Percentiles rank a stretch among this genome's conserved stretches.
Conservation (phyloP, 345 rosid genomes). For the Psidium guajava region DNA sequence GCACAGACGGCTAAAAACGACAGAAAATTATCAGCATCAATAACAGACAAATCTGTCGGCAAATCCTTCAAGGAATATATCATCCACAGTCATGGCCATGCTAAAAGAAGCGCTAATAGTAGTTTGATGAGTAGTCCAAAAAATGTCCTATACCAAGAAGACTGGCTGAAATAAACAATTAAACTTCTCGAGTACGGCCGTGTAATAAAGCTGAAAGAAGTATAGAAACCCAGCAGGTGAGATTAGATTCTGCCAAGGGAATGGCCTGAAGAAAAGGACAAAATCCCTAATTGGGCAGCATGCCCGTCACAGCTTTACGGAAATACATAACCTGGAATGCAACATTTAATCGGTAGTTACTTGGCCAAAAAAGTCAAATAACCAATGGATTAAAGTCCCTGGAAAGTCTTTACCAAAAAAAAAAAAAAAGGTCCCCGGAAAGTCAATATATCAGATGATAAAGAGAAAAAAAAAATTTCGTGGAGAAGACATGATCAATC, state of each 20-base stretch:
- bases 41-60: background rate
- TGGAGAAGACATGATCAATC: background rate
- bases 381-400: too few species aligned
- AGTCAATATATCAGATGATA: background rate
- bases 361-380: background rate
- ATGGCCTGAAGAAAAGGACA: background rate
- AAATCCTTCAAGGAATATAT: background rate
- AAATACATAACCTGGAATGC: background rate
- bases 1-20: slow-evolving; percentile 39
- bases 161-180: background rate
- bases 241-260: background rate
- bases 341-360: background rate
- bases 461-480: background rate
- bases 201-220: background rate
- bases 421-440: too few species aligned
- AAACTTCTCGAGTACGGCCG: background rate
- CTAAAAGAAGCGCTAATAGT: background rate
- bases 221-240: background rate
- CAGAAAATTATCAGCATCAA: background rate
- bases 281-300: background rate
- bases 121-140: background rate
- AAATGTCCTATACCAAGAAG: background rate
- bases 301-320: background rate
- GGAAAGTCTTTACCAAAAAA: too few species aligned
- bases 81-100: background rate